phyloP scores from a whole-genome alignment of 129 eudicot species.

The Saposhnikovia divaricata region DNA sequence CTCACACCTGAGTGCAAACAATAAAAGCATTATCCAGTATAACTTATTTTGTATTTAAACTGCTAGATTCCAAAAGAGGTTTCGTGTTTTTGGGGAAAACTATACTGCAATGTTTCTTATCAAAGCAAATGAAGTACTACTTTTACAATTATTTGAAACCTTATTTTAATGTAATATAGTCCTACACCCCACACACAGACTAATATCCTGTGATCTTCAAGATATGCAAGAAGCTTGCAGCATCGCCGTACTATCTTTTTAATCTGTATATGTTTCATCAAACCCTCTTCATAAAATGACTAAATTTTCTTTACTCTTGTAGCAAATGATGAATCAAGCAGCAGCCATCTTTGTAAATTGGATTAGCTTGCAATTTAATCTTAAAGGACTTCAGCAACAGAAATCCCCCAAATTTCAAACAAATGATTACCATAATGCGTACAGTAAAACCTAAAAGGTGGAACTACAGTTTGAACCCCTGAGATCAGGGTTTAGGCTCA shows the following conservation, averaged over 20 bases:
- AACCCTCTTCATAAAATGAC: not conserved
- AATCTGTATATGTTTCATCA: not conserved
- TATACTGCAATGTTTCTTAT: not conserved
- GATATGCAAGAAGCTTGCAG: not conserved
- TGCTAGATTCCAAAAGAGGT: not conserved
- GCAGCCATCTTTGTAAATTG: not conserved
- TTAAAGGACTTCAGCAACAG: not conserved
- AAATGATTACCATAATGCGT: not conserved
- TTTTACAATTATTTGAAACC: not conserved
- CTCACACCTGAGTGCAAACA: slow-evolving; percentile 57
- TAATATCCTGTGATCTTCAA: not conserved
- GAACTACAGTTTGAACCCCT: not conserved
- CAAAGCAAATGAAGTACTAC: not conserved
- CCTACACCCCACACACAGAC: not conserved
- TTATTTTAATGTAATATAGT: not conserved
- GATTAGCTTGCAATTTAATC: not conserved
- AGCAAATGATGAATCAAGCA: not conserved
- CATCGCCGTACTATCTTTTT: not conserved
- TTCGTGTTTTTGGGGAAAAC: not conserved
- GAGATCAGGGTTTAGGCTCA: not conserved
- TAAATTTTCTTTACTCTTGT: not conserved
- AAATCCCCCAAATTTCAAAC: not conserved
- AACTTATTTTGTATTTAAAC: not conserved
- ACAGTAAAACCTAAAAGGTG: not conserved
- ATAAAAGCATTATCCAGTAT: not conserved